Base-by-base conservation (phyloP, 768 basidiomycete genomes). In the Megacollybia marginata region DNA sequence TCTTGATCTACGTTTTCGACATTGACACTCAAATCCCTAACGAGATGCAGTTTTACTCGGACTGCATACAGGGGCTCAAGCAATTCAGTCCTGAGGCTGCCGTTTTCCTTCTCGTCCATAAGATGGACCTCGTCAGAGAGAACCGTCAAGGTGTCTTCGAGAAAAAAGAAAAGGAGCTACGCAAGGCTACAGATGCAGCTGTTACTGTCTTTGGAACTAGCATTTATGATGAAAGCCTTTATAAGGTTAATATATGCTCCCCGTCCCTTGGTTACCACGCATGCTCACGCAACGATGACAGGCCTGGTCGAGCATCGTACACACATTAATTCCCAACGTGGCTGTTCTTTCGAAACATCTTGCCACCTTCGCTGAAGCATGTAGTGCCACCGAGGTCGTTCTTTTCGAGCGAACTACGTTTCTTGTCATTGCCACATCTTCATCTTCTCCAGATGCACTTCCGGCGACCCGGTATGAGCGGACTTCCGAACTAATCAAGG, bases 261-360 rank as follows among this genome's bases (percentile, higher is more conserved):
- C 6, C 20, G 10, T 44, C 48, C 33, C 33, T 44, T 40, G 18
- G 49, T 53, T 52, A 40, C 44, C 33, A 7, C 20, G 42, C 13
- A 46, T 51, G 23, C 48, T 18, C 23, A 28, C 23, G 23, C 4
- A 33, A 44, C 9, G 23, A 28, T 28, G 23, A 28, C 49, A 98
- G 95, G 96, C 96, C 16, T 98, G 96, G 96, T 98, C 96, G 16
- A 85, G 83, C 55, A 95, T 99, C 52, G 93, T 99, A 13, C 92
- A 96, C 61, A 92, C 92, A 13, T 76, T 99, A 57, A 95, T 97
- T 50, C 96, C 96, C 4, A 97, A 98, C 56, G 91, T 91, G 33
- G 71, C 82, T n/a, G 82, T 92, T 42, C 84, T 99, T 36, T 83
- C 87, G 2, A 83, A 78, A 54, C 93, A 98, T 57, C 79, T 99